Evolutionary conservation across 2,329 filamentous ascomycete species (phyloP).

Genomic region (Exophiala lecanii-corni): DNA sequence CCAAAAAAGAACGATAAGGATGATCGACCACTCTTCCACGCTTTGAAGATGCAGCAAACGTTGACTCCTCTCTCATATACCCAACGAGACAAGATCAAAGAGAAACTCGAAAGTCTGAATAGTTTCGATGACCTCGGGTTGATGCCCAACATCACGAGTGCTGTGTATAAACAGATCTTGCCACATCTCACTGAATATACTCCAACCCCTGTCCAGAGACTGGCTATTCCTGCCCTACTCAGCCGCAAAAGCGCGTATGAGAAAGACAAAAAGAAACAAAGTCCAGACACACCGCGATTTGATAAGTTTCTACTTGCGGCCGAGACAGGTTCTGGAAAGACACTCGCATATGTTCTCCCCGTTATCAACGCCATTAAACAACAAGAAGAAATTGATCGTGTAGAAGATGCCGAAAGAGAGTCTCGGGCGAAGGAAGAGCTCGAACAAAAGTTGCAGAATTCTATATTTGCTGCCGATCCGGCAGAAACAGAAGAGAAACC

Average conservation of each 20-base stretch:
- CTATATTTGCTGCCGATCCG: conserved; percentile 57
- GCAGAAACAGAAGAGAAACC: conserved; percentile 59
- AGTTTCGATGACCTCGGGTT: conserved; percentile 78
- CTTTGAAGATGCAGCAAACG: conserved; percentile 87
- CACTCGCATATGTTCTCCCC: conserved; percentile 84
- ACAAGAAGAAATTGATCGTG: conserved; percentile 61
- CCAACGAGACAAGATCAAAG: conserved; percentile 58
- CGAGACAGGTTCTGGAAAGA: conserved; percentile 96
- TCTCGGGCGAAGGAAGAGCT: conserved; percentile 40
- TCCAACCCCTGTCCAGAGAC: conserved; percentile 83
- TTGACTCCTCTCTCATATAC: conserved; percentile 73
- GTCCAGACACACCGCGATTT: conserved; percentile 42
- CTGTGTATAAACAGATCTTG: conserved; percentile 68
- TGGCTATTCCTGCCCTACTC: conserved; percentile 80
- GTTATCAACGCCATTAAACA: conserved; percentile 79
- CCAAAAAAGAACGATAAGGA: conserved; percentile 33
- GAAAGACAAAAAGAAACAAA: conserved; percentile 30
- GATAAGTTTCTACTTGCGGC: conserved; percentile 79
- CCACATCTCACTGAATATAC: conserved; percentile 67
- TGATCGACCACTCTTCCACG: conserved; percentile 61
- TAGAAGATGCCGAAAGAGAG: conserved; percentile 49
- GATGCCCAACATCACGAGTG: conserved; percentile 64
- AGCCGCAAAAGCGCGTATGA: conserved; percentile 31
- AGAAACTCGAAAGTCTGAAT: conserved; percentile 59
- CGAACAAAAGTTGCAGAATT: conserved; percentile 46